A percentile compares a stretch with the other conserved stretches of the same genome.
Evolutionary conservation across 208 protist genomes (phyloP).

Genomic region (Wallacemonas sp.): DNA sequence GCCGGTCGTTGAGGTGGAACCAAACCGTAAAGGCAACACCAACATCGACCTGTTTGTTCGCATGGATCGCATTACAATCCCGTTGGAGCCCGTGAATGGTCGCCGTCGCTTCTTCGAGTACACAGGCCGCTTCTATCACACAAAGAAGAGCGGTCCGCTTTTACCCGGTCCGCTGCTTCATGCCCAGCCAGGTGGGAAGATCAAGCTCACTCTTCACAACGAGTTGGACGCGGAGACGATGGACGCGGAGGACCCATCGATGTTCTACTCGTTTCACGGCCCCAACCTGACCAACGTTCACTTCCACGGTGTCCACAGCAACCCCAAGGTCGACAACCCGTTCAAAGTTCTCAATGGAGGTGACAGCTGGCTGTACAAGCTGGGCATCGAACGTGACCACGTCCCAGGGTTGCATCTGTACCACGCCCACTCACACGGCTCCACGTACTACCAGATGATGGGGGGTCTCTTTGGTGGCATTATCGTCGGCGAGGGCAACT

Average conservation of each 20-base stretch:
- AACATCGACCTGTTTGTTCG: slow-evolving; percentile 49
- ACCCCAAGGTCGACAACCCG: slow-evolving; percentile 66
- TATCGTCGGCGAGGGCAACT: slow-evolving; percentile 56
- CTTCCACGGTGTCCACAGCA: slow-evolving; percentile 82
- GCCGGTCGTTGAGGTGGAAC: slow-evolving; percentile 28
- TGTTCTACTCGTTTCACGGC: slow-evolving; percentile 64
- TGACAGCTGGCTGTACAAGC: slow-evolving; percentile 55
- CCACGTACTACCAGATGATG: slow-evolving; percentile 72
- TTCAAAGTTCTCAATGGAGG: slow-evolving; percentile 54
- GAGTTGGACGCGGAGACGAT: slow-evolving; percentile 37
- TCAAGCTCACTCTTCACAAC: slow-evolving; percentile 65
- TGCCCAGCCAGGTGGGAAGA: slow-evolving; percentile 61
- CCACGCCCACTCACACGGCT: slow-evolving; percentile 83
- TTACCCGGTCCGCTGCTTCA: slow-evolving; percentile 72
- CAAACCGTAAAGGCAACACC: slow-evolving; percentile 39
- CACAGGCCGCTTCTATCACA: slow-evolving; percentile 63
- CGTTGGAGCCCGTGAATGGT: slow-evolving; percentile 24
- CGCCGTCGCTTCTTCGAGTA: slow-evolving; percentile 45
- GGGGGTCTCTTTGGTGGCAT: slow-evolving; percentile 79
- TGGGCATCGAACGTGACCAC: slow-evolving; percentile 69
- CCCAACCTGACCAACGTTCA: slow-evolving; percentile 84
- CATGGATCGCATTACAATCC: slow-evolving; percentile 39
- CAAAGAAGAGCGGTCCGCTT: slow-evolving; percentile 31
- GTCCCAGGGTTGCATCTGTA: slow-evolving; percentile 86
- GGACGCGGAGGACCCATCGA: slow-evolving; percentile 18